These are phyloP conservation scores for Rhizophlyctis rosea DNA, from an alignment of 192 early-diverging fungal genomes.

Conservation along the genomic window DNA sequence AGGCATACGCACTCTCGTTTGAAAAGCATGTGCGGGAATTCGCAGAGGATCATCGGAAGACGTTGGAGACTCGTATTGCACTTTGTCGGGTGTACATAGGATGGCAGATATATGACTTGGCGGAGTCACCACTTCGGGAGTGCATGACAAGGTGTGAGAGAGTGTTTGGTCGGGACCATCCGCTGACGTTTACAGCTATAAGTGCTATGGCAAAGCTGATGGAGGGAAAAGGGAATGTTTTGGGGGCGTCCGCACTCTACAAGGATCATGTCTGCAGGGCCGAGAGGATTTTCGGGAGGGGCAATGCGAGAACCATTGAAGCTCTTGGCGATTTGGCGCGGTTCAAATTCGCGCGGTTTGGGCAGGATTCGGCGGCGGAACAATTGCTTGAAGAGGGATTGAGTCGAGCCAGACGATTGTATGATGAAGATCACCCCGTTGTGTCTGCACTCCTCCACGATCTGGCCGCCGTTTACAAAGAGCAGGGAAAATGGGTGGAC, in stretches of 20 bases:
- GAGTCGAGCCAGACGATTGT: slow-evolving; percentile 4
- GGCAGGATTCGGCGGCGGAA: too few relatives aligned
- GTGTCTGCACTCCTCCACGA: slow-evolving; percentile 21
- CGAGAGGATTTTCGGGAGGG: too few relatives aligned
- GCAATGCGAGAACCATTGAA: too few relatives aligned
- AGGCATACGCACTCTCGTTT: too few relatives aligned
- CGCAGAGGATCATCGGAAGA: too few relatives aligned
- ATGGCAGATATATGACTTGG: slow-evolving; percentile 18
- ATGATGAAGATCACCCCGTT: slow-evolving; percentile 12
- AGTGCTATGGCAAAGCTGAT: slow-evolving; percentile 19
- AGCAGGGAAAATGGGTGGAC: slow-evolving; percentile 23
- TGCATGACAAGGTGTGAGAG: slow-evolving; percentile 6
- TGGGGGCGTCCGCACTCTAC: too few relatives aligned
- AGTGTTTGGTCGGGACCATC: slow-evolving; percentile 22
- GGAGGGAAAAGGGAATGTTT: slow-evolving; percentile 5
- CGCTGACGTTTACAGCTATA: slow-evolving; percentile 9
- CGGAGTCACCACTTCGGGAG: slow-evolving; percentile 18
- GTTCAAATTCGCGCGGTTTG: too few relatives aligned
- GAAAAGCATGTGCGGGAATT: too few relatives aligned
- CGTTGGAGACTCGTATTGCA: too few relatives aligned
- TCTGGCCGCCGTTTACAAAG: slow-evolving; percentile 18
- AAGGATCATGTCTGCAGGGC: too few relatives aligned
- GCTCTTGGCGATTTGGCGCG: too few relatives aligned
- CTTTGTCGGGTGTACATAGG: slow-evolving; percentile 10
- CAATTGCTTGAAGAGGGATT: slow-evolving; percentile 11